Percentiles rank a stretch among this genome's conserved stretches.
phyloP scores from a whole-genome alignment of 805 yeast species.

The Kodamaea neixiangensis region DNA sequence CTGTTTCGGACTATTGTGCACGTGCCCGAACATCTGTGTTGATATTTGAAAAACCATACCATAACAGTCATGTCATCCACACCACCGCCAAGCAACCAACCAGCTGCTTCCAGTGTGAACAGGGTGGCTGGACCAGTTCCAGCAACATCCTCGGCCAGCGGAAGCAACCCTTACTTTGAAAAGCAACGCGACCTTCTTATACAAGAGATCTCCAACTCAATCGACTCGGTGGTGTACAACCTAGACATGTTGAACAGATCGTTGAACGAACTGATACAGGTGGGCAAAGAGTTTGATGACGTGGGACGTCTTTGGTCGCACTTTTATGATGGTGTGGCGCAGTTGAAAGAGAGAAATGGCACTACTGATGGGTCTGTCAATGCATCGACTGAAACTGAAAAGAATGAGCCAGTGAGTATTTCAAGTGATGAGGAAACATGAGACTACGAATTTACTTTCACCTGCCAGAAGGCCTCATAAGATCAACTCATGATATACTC shows the following conservation, averaged over 20 bases:
- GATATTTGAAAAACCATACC: background rate
- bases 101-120: constrained; percentile 3
- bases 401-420: constrained; percentile 6
- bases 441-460: too few species aligned
- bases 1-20: too few species aligned
- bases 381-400: background rate
- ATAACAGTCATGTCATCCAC: constrained; percentile 6
- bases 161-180: constrained; percentile 45
- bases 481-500: too few species aligned
- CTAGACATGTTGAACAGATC: constrained; percentile 67
- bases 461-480: too few species aligned
- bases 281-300: constrained; percentile 74
- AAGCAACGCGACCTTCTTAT: constrained; percentile 59
- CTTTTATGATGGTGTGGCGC: constrained; percentile 57
- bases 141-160: background rate
- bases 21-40: background rate
- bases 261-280: constrained; percentile 64
- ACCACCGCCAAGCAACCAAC: constrained; percentile 8
- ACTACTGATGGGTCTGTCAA: background rate
- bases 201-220: constrained; percentile 55
- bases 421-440: constrained; percentile 10
- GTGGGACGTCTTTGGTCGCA: constrained; percentile 71
- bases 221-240: constrained; percentile 67
- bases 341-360: constrained; percentile 12
- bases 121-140: constrained; percentile 2